Percentiles rank a stretch among this genome's conserved stretches.
phyloP scores from a whole-genome alignment of 2,329 filamentous ascomycete genomes.

The Claviceps digitariae region DNA sequence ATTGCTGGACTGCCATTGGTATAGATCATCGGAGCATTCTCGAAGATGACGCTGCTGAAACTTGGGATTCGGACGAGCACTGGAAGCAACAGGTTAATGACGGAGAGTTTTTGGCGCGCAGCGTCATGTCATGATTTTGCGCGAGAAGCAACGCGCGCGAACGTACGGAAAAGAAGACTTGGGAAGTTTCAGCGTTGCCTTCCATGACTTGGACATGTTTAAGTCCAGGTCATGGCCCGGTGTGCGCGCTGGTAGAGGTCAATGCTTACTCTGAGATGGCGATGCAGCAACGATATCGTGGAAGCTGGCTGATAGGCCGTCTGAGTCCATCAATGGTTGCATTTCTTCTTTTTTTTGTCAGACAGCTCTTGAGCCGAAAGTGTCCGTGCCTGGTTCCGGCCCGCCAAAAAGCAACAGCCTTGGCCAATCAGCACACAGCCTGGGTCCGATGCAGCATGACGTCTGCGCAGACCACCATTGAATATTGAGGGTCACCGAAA shows the following conservation, averaged over 20 bases:
- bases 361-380: too few species aligned
- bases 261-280: neutral
- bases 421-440: neutral
- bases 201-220: constrained; percentile 48
- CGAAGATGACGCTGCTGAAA: constrained; percentile 48
- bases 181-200: constrained; percentile 61
- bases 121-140: neutral
- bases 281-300: neutral
- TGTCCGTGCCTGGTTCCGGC: neutral
- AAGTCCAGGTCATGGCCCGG: constrained; percentile 15
- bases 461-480: neutral
- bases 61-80: constrained; percentile 37
- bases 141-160: neutral
- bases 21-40: constrained; percentile 75
- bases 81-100: constrained; percentile 15
- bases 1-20: constrained; percentile 64
- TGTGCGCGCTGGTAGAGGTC: constrained; percentile 3
- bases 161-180: constrained; percentile 59
- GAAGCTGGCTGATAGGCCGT: neutral
- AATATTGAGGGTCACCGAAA: neutral
- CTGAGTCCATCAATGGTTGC: neutral
- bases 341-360: too few species aligned
- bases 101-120: neutral
- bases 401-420: neutral
- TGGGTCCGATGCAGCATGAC: neutral